A percentile compares a stretch with the other conserved stretches of the same genome.
Evolutionary conservation across 208 protist species (phyloP).

Genomic region (Leishmania gerbilli): DNA sequence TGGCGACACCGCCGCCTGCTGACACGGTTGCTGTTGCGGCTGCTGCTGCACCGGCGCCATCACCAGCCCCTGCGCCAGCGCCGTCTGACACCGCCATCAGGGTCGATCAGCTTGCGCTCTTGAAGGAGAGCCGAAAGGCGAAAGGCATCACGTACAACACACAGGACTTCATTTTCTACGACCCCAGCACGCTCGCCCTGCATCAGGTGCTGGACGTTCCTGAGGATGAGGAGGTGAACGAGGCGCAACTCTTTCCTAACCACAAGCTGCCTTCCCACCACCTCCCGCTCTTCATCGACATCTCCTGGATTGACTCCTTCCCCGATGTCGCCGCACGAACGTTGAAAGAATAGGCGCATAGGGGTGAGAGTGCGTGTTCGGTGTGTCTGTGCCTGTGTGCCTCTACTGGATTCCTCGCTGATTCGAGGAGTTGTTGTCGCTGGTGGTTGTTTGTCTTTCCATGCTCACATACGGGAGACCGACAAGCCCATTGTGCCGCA

Average conservation of each 20-base stretch:
- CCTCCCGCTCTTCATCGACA: constrained; percentile 73
- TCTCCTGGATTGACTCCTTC: constrained; percentile 80
- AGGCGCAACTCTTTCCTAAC: constrained; percentile 64
- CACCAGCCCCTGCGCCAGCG: not conserved
- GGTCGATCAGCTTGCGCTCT: constrained; percentile 39
- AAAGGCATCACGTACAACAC: constrained; percentile 59
- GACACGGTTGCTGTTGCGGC: not conserved
- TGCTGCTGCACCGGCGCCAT: not conserved
- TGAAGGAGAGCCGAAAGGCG: constrained; percentile 34
- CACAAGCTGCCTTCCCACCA: constrained; percentile 80
- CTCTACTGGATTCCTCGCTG: not conserved
- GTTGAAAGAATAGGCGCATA: constrained; percentile 37
- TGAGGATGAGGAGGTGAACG: constrained; percentile 56
- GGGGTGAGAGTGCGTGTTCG: not conserved
- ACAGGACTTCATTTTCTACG: constrained; percentile 88
- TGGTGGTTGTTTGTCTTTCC: not conserved
- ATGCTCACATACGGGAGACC: not conserved
- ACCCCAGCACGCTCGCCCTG: constrained; percentile 65
- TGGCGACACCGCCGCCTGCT: not conserved
- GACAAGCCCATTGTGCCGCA: not conserved
- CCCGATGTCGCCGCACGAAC: constrained; percentile 61
- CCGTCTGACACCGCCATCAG: not conserved
- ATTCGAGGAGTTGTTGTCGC: not conserved
- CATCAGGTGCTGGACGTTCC: constrained; percentile 83
- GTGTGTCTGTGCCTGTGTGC: not conserved